These are phyloP conservation scores for Beauveria sp. DNA, from an alignment of 2,329 filamentous ascomycete species.

Conservation along the genomic window DNA sequence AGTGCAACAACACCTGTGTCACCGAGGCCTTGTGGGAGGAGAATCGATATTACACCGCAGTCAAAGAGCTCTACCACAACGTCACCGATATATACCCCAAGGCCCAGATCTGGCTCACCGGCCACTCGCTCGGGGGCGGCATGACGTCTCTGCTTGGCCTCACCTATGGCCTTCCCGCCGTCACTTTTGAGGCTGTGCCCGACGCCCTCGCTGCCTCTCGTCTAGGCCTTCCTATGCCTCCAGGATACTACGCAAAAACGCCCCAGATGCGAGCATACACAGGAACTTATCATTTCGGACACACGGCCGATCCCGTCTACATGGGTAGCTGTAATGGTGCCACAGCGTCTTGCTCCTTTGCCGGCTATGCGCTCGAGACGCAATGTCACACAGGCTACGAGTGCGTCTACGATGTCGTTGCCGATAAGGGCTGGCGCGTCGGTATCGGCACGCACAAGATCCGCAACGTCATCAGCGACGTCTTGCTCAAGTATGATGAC, in stretches of 20 bases:
- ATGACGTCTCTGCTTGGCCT: slow-evolving; percentile 82
- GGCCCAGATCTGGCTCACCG: slow-evolving; percentile 80
- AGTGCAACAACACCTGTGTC: slow-evolving; percentile 89
- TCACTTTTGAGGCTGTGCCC: slow-evolving; percentile 89
- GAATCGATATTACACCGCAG: slow-evolving; percentile 85
- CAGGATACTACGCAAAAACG: slow-evolving; percentile 62
- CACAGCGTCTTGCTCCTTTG: slow-evolving; percentile 81
- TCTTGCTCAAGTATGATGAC: slow-evolving; percentile 73
- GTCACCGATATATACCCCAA: slow-evolving; percentile 82
- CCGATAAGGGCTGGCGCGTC: slow-evolving; percentile 85
- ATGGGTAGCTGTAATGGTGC: slow-evolving; percentile 91
- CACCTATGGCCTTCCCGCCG: slow-evolving; percentile 82
- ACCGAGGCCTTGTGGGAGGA: slow-evolving; percentile 67
- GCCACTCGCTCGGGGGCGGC: slow-evolving; percentile 87
- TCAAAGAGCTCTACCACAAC: slow-evolving; percentile 84
- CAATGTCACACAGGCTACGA: slow-evolving; percentile 84
- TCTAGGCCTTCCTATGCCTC: slow-evolving; percentile 78
- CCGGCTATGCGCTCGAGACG: slow-evolving; percentile 88
- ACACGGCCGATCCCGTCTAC: slow-evolving; percentile 91
- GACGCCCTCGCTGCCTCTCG: slow-evolving; percentile 81
- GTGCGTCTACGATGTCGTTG: slow-evolving; percentile 88
- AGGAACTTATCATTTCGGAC: slow-evolving; percentile 83
- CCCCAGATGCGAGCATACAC: slow-evolving; percentile 67
- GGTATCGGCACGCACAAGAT: slow-evolving; percentile 90
- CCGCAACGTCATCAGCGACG: slow-evolving; percentile 76